Evolutionary conservation across 768 basidiomycete genomes (phyloP), one percentile per base, ranked within the genome.

Genomic region (Fomitopsis pulvina): DNA sequence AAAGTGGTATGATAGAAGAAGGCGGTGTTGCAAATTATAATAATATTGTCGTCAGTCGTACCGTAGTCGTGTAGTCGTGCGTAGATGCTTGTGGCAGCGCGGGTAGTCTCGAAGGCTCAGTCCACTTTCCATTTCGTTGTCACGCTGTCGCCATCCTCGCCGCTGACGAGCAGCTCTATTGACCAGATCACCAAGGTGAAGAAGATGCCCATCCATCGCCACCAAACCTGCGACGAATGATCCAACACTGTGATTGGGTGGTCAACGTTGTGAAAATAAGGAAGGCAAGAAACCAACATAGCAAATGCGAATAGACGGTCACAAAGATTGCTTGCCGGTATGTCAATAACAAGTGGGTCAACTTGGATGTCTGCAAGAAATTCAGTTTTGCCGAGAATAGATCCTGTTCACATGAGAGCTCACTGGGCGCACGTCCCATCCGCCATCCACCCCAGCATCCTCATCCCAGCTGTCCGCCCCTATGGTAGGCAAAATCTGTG

Each of bases 151-250:
- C 87, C 87, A 44, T 87, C 85, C 42, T 82, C 87, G n/a, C 77
- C 77, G 68, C 83, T 81, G 48, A 92, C 87, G 26, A 87, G 64
- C 41, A 92, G 74, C 66, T 92, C 90, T 21, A 92, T 71, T 10
- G 85, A 80, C 90, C 91, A 92, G 37, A 91, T 76, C 22, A 83
- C 72, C 25, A 92, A 74, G 3, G 87, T 91, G 66, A 92, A 85
- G 70, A 91, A 88, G 28, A 92, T 83, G 61, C 89, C 88, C 72
- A 85, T 83, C 89, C 90, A 92, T 53, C 90, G 78, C 86, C 90
- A 92, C 90, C 90, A 92, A 43, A 91, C 80, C 61, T 92, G 90
- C n/a, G 87, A 88, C 18, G 89, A 86, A 60, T 88, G 85, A 59
- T 92, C 90, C 47, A 92, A 71, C 40, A 92, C 90, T 57, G 40